Percentiles rank a stretch among this genome's conserved stretches.
Conservation (phyloP, 2,329 filamentous ascomycete genomes). For the Sporothrix curviconia region DNA sequence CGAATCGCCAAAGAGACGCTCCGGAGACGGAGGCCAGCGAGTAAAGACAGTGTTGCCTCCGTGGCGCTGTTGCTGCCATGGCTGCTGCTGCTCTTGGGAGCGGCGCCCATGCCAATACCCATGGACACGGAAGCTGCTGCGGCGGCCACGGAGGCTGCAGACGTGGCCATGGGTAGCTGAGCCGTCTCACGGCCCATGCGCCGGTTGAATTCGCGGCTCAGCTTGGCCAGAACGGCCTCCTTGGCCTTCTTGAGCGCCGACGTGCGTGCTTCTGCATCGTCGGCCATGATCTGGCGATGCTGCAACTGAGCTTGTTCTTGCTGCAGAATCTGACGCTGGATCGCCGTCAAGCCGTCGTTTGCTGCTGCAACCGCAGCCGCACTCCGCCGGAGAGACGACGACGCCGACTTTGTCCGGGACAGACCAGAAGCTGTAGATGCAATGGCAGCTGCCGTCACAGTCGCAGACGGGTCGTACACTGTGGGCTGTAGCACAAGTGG, state of each 20-base stretch:
- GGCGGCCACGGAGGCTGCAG: constrained; percentile 9
- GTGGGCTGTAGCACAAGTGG: constrained; percentile 50
- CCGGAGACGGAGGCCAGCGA: constrained; percentile 34
- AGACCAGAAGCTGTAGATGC: not conserved
- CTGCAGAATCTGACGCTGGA: constrained; percentile 49
- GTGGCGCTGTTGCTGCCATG: not conserved
- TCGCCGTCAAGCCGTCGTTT: constrained; percentile 47
- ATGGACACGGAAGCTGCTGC: constrained; percentile 19
- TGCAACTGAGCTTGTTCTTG: constrained; percentile 50
- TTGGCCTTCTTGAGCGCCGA: constrained; percentile 53
- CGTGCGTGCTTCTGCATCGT: constrained; percentile 49
- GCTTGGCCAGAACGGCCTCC: constrained; percentile 53
- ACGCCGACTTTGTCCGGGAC: constrained; percentile 4
- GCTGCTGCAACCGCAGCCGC: constrained; percentile 14
- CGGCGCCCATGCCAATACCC: constrained; percentile 24
- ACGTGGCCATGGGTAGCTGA: constrained; percentile 2
- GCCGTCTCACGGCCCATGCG: constrained; percentile 19
- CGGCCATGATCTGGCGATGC: constrained; percentile 35
- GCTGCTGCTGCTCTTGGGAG: not conserved
- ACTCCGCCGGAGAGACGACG: constrained; percentile 15
- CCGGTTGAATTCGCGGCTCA: constrained; percentile 45
- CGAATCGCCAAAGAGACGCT: constrained; percentile 34
- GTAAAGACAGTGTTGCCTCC: constrained; percentile 28
- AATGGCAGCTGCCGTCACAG: constrained; percentile 4
- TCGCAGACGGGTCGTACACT: constrained; percentile 44